A percentile compares a stretch with the other conserved stretches of the same genome.
These are phyloP conservation scores for Bipolaris gigantea DNA, from an alignment of 2,329 filamentous ascomycete species.

Conservation along the genomic window DNA sequence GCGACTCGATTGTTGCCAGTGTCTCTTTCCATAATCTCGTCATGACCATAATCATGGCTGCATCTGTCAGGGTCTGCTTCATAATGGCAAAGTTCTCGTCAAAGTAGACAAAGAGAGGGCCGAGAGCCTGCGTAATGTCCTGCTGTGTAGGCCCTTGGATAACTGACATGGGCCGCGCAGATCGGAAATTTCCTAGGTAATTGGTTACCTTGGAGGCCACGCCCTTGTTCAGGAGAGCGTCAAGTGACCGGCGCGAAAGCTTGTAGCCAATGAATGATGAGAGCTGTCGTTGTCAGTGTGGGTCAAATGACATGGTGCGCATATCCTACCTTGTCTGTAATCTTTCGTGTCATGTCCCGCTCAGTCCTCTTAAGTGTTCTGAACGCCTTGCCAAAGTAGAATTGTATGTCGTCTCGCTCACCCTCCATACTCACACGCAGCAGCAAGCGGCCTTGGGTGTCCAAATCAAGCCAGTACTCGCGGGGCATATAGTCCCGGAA, in stretches of 20 bases:
- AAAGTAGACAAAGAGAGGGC: slow-evolving; percentile 89
- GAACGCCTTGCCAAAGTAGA: slow-evolving; percentile 97
- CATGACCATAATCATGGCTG: slow-evolving; percentile 99
- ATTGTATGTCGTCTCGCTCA: slow-evolving; percentile 96
- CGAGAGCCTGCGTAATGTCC: slow-evolving; percentile 79
- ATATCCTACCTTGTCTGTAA: slow-evolving; percentile 84
- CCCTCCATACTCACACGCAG: slow-evolving; percentile 98
- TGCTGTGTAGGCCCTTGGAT: slow-evolving; percentile 64
- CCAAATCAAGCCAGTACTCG: slow-evolving; percentile 96
- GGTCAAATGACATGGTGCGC: neutral
- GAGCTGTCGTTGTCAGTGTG: slow-evolving; percentile 58
- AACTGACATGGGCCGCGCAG: slow-evolving; percentile 52
- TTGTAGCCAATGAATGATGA: slow-evolving; percentile 90
- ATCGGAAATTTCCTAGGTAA: slow-evolving; percentile 57
- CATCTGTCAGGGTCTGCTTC: slow-evolving; percentile 92
- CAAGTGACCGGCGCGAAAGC: slow-evolving; percentile 79
- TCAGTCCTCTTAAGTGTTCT: slow-evolving; percentile 92
- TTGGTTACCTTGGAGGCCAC: slow-evolving; percentile 70
- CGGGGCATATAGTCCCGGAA: slow-evolving; percentile 94
- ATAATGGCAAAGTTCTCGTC: slow-evolving; percentile 99
- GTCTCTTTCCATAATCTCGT: slow-evolving; percentile 98
- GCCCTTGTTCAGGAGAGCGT: slow-evolving; percentile 71
- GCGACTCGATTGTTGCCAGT: slow-evolving; percentile 81
- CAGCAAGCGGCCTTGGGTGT: slow-evolving; percentile 87
- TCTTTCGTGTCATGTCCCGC: slow-evolving; percentile 95